phyloP scores from a whole-genome alignment of 2,329 filamentous ascomycete genomes.

The Botrytis tulipae region DNA sequence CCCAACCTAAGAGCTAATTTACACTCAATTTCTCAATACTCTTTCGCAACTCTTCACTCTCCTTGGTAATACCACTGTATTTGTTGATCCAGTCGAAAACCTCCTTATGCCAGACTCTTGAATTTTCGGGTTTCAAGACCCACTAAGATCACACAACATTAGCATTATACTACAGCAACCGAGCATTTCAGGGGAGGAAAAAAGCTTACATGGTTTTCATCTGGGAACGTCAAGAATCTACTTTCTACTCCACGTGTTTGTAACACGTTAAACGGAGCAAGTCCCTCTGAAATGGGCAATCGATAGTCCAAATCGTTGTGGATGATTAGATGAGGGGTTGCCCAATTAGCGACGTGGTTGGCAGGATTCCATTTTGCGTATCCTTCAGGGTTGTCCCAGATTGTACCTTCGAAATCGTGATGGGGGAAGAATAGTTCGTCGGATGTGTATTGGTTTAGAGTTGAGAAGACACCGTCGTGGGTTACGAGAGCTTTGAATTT shows the following conservation, averaged over 20 bases:
- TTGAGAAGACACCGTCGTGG: conserved; percentile 83
- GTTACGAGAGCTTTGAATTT: conserved; percentile 86
- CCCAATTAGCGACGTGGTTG: conserved; percentile 47
- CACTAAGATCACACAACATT: conserved; percentile 47
- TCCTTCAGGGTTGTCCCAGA: conserved; percentile 54
- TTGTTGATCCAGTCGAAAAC: conserved; percentile 77
- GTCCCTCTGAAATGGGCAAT: conserved; percentile 76
- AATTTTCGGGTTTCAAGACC: conserved; percentile 91
- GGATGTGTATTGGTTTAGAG: conserved; percentile 60
- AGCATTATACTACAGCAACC: not conserved
- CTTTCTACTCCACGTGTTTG: conserved; percentile 61
- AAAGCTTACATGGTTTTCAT: conserved; percentile 59
- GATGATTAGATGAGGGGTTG: conserved; percentile 84
- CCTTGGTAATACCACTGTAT: conserved; percentile 50
- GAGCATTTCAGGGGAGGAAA: not conserved
- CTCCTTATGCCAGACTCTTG: conserved; percentile 82
- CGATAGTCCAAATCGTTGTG: conserved; percentile 91
- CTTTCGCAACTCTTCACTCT: conserved; percentile 28
- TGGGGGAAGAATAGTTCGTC: conserved; percentile 71
- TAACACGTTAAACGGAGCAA: conserved; percentile 62
- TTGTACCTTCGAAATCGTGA: conserved; percentile 61
- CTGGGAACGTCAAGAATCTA: conserved; percentile 63
- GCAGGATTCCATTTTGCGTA: conserved; percentile 73
- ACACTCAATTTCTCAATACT: conserved; percentile 23
- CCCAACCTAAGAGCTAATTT: not conserved